These are phyloP conservation scores for Stylonectria norvegica DNA, from an alignment of 2,329 filamentous ascomycete genomes.

Conservation along the genomic window DNA sequence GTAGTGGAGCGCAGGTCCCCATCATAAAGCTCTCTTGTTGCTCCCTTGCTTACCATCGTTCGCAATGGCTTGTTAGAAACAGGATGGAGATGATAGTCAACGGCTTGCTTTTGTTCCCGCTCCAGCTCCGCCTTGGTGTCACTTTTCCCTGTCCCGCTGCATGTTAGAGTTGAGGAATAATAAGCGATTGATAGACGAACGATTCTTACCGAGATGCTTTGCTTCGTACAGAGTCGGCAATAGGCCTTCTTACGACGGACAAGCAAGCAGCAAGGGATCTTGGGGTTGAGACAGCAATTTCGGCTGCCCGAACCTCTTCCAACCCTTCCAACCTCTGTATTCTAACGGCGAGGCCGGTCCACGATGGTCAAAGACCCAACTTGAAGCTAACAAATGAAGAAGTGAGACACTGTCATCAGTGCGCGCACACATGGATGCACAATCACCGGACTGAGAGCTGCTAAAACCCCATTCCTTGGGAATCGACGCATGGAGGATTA, in stretches of 20 bases:
- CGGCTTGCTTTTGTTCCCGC: not conserved
- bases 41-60: no score
- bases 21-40: no score
- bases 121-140: not conserved
- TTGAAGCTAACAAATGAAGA: not conserved
- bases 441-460: not conserved
- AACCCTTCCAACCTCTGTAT: no score
- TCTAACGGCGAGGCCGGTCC: not conserved
- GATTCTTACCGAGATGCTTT: constrained; percentile 15
- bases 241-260: not conserved
- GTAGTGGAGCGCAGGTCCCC: no score
- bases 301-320: constrained; percentile 1
- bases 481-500: not conserved
- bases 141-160: no score
- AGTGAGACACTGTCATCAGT: not conserved
- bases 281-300: constrained; percentile 12
- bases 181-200: not conserved
- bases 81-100: no score
- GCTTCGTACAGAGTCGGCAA: constrained; percentile 2
- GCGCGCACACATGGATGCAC: not conserved
- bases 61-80: no score
- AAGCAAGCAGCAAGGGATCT: constrained; percentile 13
- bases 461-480: not conserved
- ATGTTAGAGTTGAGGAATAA: not conserved
- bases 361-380: not conserved